Base-by-base conservation (phyloP, 805 yeast genomes). In the Tanozyma kutaoensis region DNA sequence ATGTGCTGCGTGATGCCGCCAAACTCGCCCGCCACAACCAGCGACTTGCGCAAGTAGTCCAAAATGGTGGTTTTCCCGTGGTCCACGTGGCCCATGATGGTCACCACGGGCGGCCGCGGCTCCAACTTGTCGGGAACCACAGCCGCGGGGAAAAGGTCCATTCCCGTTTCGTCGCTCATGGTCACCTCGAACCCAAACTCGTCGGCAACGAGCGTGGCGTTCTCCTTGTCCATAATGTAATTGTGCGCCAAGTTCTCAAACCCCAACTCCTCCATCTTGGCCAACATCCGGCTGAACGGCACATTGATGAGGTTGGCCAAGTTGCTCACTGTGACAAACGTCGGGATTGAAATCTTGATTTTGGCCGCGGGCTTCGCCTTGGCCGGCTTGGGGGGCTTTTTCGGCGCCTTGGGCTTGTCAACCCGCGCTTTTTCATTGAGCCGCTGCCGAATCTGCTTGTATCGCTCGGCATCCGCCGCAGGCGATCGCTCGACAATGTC, bases 1-100 rank as follows among this genome's bases (percentile, higher is more conserved):
- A 91, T 91, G 48, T 85, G 96, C 50, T 91, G 98, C 0, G 98
- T 91, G 27, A 91, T 91, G 12, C 98, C 97, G 29, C 98, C 98
- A 48, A 74, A 80, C 47, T 91, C 98, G 23, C 74, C 68, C 17
- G 72, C 70, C 0, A 77, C 97, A 6, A 91, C 72, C 0, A 86
- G 71, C 0, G 95, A 78, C 38, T 81, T 84, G 24, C 97, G 64
- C 41, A 91, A 57, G 43, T 73, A 71, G 49, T 91, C 98, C 29
- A 91, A 63, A 33, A 91, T 76, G 0, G 98, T 88, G 2, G 98
- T 91, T 48, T 91, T 91, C 2, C 98, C 98, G 46, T 91, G 98
- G 51, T 91, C 98, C 17, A 91, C 98, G 50, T 91, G 98, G 3
- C 98, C 98, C 97, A 91, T 91, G 28, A 91, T 81, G 0, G 98